These are phyloP conservation scores for Eutypella sp. DNA, from an alignment of 2,329 filamentous ascomycete genomes.

Conservation along the genomic window DNA sequence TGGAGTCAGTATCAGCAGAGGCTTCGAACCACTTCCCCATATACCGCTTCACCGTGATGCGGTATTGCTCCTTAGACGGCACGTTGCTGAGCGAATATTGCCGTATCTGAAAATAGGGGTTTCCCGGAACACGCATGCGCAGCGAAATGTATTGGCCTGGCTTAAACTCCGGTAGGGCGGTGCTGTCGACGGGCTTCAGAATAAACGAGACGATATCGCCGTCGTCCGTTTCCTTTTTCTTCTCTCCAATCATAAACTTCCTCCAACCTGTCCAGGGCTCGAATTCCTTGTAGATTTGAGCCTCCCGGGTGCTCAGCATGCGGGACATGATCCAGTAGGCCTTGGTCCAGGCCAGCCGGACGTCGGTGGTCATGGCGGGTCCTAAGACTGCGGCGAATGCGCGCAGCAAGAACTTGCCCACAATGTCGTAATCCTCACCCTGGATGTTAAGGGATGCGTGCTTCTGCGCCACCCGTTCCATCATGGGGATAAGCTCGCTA, in stretches of 20 bases:
- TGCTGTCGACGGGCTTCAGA: conserved; percentile 57
- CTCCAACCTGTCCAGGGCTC: conserved; percentile 63
- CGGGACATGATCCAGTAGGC: conserved; percentile 71
- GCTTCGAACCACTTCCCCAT: conserved; percentile 41
- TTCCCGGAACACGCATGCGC: conserved; percentile 49
- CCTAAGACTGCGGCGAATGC: conserved; percentile 66
- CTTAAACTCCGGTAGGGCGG: conserved; percentile 56
- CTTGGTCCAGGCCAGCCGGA: conserved; percentile 62
- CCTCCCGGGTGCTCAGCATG: conserved; percentile 65
- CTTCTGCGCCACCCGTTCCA: conserved; percentile 62
- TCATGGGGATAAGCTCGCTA: conserved; percentile 47
- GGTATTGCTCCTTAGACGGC: conserved; percentile 57
- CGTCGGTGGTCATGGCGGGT: conserved; percentile 57
- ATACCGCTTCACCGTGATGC: conserved; percentile 68
- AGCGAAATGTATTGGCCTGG: conserved; percentile 72
- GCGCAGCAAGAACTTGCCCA: conserved; percentile 63
- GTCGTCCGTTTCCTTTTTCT: conserved; percentile 53
- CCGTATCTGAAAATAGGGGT: conserved; percentile 58
- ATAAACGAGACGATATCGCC: conserved; percentile 68
- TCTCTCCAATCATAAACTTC: conserved; percentile 59
- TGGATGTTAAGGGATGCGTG: conserved; percentile 66
- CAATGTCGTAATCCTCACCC: conserved; percentile 65
- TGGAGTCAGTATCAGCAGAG: too few relatives aligned
- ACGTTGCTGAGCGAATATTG: conserved; percentile 71
- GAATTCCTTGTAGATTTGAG: conserved; percentile 55